phyloP scores from a whole-genome alignment of 345 rosid genomes.

The Eucalyptus paniculata region DNA sequence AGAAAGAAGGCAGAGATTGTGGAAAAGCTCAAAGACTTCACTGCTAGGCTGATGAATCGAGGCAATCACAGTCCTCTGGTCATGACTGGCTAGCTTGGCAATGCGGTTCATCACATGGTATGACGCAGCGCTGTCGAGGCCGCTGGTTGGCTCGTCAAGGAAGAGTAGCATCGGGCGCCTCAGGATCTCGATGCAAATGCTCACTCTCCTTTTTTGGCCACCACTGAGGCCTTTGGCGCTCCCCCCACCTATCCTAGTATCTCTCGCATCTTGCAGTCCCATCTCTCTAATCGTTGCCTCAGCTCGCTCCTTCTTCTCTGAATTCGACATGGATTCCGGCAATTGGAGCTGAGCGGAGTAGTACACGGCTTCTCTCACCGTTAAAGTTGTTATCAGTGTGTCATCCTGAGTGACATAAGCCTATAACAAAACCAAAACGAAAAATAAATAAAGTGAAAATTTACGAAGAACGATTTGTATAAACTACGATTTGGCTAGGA shows the following conservation, averaged over 20 bases:
- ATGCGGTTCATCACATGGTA: slow-evolving; percentile 35
- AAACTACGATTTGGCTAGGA: background rate
- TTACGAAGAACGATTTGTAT: background rate
- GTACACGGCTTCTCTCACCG: slow-evolving; percentile 21
- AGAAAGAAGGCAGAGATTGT: slow-evolving; percentile 31
- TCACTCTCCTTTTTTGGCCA: slow-evolving; percentile 42
- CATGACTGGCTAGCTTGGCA: slow-evolving; percentile 9
- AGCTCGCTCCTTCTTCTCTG: slow-evolving; percentile 31
- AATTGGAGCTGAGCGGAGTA: slow-evolving; percentile 48
- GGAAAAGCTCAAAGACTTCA: slow-evolving; percentile 27
- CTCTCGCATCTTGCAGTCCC: slow-evolving; percentile 26
- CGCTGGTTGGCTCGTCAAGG: slow-evolving; percentile 45
- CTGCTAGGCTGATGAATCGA: slow-evolving; percentile 49
- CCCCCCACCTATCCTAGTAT: slow-evolving; percentile 49
- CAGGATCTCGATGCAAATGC: slow-evolving; percentile 48
- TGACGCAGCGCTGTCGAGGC: slow-evolving; percentile 40
- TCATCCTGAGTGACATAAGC: background rate
- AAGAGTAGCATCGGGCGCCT: slow-evolving; percentile 32
- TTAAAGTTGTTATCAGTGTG: background rate
- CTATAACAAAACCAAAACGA: background rate
- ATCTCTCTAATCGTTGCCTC: slow-evolving; percentile 35
- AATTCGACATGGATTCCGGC: slow-evolving; percentile 23
- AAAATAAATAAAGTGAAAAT: background rate
- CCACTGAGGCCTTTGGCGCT: slow-evolving; percentile 34
- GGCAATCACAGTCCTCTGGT: slow-evolving; percentile 25